phyloP scores from a whole-genome alignment of 2,329 filamentous ascomycete genomes.

The Sclerotinia minor region DNA sequence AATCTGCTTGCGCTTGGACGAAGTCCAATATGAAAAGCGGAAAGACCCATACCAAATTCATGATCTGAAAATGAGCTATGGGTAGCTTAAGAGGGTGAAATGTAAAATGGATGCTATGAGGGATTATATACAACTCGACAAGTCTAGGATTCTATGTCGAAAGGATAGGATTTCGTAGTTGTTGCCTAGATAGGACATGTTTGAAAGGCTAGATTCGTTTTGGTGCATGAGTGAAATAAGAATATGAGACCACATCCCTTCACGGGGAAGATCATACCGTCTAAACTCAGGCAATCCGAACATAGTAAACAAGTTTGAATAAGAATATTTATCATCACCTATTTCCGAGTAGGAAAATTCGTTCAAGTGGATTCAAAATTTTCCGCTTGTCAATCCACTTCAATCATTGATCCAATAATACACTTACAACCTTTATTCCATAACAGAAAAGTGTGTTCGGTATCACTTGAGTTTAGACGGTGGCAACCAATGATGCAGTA shows the following conservation, averaged over 20 bases:
- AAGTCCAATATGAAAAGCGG: not conserved
- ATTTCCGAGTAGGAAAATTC: too few species aligned
- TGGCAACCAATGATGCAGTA: conserved; percentile 7
- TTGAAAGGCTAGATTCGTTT: not conserved
- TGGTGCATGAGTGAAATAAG: not conserved
- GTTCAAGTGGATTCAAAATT: too few species aligned
- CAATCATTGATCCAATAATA: too few species aligned
- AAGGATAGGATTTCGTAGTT: not conserved
- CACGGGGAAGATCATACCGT: too few species aligned
- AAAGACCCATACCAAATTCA: conserved; percentile 4
- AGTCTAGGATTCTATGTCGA: not conserved
- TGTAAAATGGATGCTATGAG: not conserved
- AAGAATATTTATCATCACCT: too few species aligned
- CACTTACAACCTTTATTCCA: too few species aligned
- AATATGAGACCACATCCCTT: not conserved
- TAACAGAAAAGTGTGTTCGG: too few species aligned
- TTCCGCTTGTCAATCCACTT: too few species aligned
- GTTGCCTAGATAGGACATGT: not conserved
- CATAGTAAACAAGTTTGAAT: too few species aligned
- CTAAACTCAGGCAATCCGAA: too few species aligned
- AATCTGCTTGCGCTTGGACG: conserved; percentile 27
- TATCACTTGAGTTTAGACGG: too few species aligned
- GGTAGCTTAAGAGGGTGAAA: not conserved
- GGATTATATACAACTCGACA: not conserved
- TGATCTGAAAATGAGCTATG: not conserved